phyloP scores from a whole-genome alignment of 1,284 basidiomycete genomes.

The Hymenochaete sp. region DNA sequence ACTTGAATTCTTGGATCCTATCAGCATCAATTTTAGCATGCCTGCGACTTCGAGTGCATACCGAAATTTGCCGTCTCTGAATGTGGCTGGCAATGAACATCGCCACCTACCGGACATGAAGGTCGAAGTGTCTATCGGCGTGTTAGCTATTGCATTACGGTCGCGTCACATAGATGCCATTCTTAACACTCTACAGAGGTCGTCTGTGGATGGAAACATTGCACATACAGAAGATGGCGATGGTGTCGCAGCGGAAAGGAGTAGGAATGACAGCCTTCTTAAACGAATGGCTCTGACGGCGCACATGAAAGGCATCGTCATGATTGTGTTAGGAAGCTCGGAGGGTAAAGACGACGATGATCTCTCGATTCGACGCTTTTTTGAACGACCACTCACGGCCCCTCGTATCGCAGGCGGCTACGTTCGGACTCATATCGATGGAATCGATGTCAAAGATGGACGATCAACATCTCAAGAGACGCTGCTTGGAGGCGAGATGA shows the following conservation, averaged over 20 bases:
- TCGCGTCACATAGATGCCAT: constrained; percentile 46
- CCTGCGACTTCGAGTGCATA: no score
- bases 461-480: background rate
- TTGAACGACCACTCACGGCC: constrained; percentile 46
- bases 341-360: background rate
- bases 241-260: no score
- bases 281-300: no score
- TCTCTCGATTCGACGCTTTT: constrained; percentile 35
- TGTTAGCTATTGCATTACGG: constrained; percentile 41
- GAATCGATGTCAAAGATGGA: constrained; percentile 26
- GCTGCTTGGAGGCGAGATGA: no score
- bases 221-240: no score
- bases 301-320: constrained; percentile 42
- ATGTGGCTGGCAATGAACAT: no score
- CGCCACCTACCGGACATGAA: constrained; percentile 5
- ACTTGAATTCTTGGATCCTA: constrained; percentile 39
- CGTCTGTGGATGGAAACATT: no score
- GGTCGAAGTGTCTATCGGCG: constrained; percentile 38
- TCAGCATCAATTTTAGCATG: no score
- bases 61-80: no score
- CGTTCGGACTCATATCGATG: constrained; percentile 50
- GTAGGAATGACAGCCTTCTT: no score
- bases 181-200: no score
- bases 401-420: constrained; percentile 42
- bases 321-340: constrained; percentile 33